Evolutionary conservation across 1,284 basidiomycete species (phyloP).

Genomic region (Cutaneotrichosporon cavernicola): DNA sequence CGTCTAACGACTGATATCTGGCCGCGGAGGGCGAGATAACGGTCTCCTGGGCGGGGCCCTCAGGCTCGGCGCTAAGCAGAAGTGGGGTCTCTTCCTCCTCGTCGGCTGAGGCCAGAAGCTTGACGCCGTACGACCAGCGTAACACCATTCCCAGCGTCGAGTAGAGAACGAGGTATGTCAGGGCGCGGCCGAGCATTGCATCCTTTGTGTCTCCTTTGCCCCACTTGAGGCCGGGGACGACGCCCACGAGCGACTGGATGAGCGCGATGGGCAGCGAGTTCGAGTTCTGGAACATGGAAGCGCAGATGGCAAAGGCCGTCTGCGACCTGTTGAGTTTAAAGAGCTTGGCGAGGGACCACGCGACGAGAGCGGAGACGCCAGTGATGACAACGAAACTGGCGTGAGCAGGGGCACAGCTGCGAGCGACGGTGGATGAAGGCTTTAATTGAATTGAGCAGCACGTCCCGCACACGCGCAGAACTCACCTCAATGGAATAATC

Average conservation of each 20-base stretch:
- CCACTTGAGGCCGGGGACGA: slow-evolving; percentile 81
- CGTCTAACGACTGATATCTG: background rate
- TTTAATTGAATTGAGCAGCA: too few relatives aligned
- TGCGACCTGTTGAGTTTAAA: slow-evolving; percentile 53
- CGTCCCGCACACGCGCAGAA: slow-evolving; percentile 26
- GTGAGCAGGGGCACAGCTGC: background rate
- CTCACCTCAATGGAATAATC: slow-evolving; percentile 81
- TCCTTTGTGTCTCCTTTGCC: slow-evolving; percentile 73
- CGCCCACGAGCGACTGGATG: slow-evolving; percentile 81
- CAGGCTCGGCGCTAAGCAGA: background rate
- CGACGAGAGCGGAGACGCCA: slow-evolving; percentile 58
- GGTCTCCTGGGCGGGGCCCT: background rate
- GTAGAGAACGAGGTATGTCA: slow-evolving; percentile 89
- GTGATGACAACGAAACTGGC: slow-evolving; percentile 67
- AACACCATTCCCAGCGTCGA: slow-evolving; percentile 93
- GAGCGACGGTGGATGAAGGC: background rate
- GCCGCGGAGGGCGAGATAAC: background rate
- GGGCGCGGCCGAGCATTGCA: slow-evolving; percentile 84
- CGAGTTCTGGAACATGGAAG: slow-evolving; percentile 60
- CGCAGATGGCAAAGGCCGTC: slow-evolving; percentile 74
- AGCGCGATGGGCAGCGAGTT: slow-evolving; percentile 87
- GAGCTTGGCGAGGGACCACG: slow-evolving; percentile 49
- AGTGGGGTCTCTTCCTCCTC: slow-evolving; percentile 39
- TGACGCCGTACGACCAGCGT: slow-evolving; percentile 86
- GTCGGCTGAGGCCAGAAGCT: slow-evolving; percentile 71